Conservation (phyloP, 306 rosid species). For the Quercus engelmannii region DNA sequence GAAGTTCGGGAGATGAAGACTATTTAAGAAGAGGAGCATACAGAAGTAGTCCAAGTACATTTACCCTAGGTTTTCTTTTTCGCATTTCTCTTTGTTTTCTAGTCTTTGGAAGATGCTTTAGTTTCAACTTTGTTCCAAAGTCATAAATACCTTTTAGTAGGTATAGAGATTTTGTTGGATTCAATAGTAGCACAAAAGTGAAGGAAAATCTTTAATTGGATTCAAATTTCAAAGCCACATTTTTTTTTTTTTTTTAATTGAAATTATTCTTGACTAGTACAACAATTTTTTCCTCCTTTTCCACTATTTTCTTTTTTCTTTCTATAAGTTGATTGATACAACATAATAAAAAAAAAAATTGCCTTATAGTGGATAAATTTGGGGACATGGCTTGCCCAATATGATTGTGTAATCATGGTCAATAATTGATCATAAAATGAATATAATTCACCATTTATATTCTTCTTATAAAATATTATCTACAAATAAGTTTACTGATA, state of each 20-base stretch:
- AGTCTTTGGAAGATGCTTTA: conserved; percentile 8
- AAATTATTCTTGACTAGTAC: background rate
- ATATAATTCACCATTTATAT: too few relatives aligned
- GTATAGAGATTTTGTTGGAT: conserved; percentile 26
- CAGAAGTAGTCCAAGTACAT: conserved; percentile 7
- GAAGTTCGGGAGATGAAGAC: conserved; percentile 15
- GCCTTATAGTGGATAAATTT: background rate
- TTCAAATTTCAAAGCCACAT: background rate
- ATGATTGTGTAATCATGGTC: too few relatives aligned
- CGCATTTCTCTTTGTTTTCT: conserved; percentile 7
- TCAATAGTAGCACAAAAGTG: background rate
- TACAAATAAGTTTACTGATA: too few relatives aligned
- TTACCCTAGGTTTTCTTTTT: conserved; percentile 8
- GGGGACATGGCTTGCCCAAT: background rate
- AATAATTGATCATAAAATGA: too few relatives aligned
- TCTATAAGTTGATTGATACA: too few relatives aligned
- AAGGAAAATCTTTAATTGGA: background rate
- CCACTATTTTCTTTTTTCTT: background rate
- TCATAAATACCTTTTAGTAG: conserved; percentile 19
- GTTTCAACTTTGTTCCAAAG: conserved; percentile 14
- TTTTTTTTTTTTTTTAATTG: background rate
- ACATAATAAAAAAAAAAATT: background rate
- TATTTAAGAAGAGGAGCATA: conserved; percentile 20
- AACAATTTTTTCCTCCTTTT: background rate
- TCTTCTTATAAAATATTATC: too few relatives aligned